Base-by-base conservation (phyloP, 2,329 filamentous ascomycete genomes). In the Fusarium euwallaceae region DNA sequence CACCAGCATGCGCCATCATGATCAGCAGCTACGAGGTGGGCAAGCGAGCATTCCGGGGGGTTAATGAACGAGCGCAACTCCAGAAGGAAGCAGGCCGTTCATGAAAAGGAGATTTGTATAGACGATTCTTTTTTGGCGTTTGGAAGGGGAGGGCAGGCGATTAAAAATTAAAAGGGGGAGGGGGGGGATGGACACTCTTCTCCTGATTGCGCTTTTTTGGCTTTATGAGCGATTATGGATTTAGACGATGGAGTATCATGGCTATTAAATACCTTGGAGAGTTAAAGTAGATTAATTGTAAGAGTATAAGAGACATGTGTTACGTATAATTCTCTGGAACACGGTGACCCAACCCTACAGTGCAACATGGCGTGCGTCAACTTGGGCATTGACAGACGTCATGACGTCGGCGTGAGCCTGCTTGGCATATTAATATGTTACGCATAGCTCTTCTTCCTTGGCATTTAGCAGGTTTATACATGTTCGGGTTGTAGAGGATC, bases 1-100 rank as follows among this genome's bases (percentile, higher is more conserved):
- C 97, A 1, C 97, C 97, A 1, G 95, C 96, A 0, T 99, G 97
- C 83, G 97, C 97, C 32, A 98, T 99, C 81, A 99, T 99, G 97
- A 98, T 99, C 81, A 97, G 94, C 81, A 98, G 93, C 81, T 99
- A 98, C 82, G 97, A 99, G 83, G 90, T 98, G 41, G 95, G 97
- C 61, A 99, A 99, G 88, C 92, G 94, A 82, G 92, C 93, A 81
- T 97, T 97, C 37, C 88, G 91, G 64, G 88, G 90, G 12, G 90
- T 94, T 60, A 98, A 98, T 70, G 87, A 90, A 79, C 84, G 81
- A 22, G 70, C 77, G 36, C 69, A 41, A 1, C 73, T 74, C 11
- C 61, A 69, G 48, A 61, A 64, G 20, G 64, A 72, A 5, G 34
- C 29, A 14, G 51, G 71, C 16, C 72, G 48, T 6, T 74, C 67